Evolutionary conservation across 1,139 yeast species (phyloP), one percentile per base, ranked within the genome.

Genomic region (Blastobotrys arbuscula): DNA sequence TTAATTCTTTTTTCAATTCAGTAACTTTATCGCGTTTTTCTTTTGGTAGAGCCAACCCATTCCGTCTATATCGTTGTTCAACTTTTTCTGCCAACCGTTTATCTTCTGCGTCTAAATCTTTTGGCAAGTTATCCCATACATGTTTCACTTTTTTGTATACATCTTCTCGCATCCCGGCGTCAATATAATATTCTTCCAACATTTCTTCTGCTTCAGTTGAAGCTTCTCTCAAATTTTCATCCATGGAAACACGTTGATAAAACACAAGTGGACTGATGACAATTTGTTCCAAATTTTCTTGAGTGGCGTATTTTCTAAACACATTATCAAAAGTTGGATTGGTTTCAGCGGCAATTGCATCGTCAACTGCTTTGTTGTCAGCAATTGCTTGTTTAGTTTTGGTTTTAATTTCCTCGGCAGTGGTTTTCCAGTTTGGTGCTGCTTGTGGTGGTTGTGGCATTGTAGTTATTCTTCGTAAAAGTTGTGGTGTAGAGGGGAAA

Each of bases 241-340:
- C 73, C 12, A 79, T 60, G 10, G 90, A 81, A 16, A 86, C 90
- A 56, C 82, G 79, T 64, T 80, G 86, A 60, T 78, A 81, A 61
- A 86, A 85, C 5, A 81, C 70, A 56, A 83, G 61, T 55, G 76
- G 82, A 55, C 73, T 74, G 31, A 71, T 69, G 12, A 72, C 53
- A 13, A 74, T 72, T 6, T 70, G 65, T 44, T 71, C 70, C 24
- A 64, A 67, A 59, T 84, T 79, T 55, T 77, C 79, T 50, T 72
- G 66, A 36, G 70, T 63, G 13, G 81, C 76, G 51, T 70, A 73
- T 13, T 82, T 82, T 45, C 67, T 49, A 51, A 84, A 71, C 8
- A 79, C 77, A 45, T 70, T 73, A 3, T 79, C 84, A 51, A 84
- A 66, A 0, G 82, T 72, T 13, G 89, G 84, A 28, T 66, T 63